Conservation (phyloP, 257 asterid species). For the Plantago ovata region DNA sequence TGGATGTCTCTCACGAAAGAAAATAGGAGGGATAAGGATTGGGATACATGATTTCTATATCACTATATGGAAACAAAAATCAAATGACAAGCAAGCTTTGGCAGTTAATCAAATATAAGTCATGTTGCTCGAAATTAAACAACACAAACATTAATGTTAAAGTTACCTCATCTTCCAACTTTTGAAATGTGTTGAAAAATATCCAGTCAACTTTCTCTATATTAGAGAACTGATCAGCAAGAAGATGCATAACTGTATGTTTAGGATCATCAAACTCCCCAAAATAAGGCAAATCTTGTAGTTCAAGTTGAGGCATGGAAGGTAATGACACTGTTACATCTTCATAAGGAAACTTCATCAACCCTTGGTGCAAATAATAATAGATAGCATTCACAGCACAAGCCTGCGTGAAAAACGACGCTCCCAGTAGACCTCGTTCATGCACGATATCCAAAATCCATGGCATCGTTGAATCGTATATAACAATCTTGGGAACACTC, state of each 20-base stretch:
- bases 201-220: slow-evolving; percentile 39
- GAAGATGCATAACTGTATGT: neutral
- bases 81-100: neutral
- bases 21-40: too few species aligned
- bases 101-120: too few species aligned
- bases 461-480: slow-evolving; percentile 34
- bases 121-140: too few species aligned
- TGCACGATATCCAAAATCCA: slow-evolving; percentile 34
- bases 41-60: neutral
- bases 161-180: slow-evolving; percentile 30
- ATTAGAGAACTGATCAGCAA: slow-evolving; percentile 28
- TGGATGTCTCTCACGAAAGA: too few species aligned
- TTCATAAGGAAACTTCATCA: slow-evolving; percentile 23
- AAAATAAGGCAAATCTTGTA: slow-evolving; percentile 40
- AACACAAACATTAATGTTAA: too few species aligned
- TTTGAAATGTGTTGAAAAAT: slow-evolving; percentile 41
- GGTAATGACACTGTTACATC: slow-evolving; percentile 24
- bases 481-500: slow-evolving; percentile 6
- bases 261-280: neutral
- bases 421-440: slow-evolving; percentile 26
- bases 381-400: slow-evolving; percentile 31
- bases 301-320: slow-evolving; percentile 29
- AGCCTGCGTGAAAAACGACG: slow-evolving; percentile 42
- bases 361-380: slow-evolving; percentile 34
- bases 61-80: too few species aligned